Evolutionary conservation across 257 asterid species (phyloP).

Genomic region (Solanum chmielewskii): DNA sequence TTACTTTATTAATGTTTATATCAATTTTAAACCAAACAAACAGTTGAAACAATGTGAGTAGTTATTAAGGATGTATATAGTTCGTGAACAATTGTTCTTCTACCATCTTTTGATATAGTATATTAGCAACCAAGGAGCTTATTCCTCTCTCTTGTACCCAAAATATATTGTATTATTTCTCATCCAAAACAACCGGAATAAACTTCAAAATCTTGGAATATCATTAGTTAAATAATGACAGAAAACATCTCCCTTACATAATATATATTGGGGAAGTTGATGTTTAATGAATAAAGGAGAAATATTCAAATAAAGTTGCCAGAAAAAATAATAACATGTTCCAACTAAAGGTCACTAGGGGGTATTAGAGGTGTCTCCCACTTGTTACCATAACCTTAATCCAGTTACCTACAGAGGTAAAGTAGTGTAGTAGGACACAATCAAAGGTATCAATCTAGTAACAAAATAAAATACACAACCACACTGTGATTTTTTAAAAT

Average conservation of each 20-base stretch:
- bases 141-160: neutral
- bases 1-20: no score
- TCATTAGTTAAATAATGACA: neutral
- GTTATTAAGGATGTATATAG: neutral
- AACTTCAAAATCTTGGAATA: neutral
- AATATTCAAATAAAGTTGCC: neutral
- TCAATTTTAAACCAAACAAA: no score
- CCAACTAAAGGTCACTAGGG: slow-evolving; percentile 54
- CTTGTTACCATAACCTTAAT: slow-evolving; percentile 82
- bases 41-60: neutral
- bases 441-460: neutral
- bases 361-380: slow-evolving; percentile 88
- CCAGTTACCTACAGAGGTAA: slow-evolving; percentile 49
- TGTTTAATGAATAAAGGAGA: neutral
- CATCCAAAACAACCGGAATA: neutral
- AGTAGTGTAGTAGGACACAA: neutral
- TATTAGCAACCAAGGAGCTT: neutral
- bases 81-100: neutral
- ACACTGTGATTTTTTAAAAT: neutral
- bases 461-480: neutral
- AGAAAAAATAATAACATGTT: neutral
- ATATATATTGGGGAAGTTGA: neutral
- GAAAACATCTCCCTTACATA: neutral
- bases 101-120: neutral
- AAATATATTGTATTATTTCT: neutral